Percentiles rank a stretch among this genome's conserved stretches.
These are phyloP conservation scores for Hanseniaspora singularis DNA, from an alignment of 805 yeast species.

Conservation along the genomic window DNA sequence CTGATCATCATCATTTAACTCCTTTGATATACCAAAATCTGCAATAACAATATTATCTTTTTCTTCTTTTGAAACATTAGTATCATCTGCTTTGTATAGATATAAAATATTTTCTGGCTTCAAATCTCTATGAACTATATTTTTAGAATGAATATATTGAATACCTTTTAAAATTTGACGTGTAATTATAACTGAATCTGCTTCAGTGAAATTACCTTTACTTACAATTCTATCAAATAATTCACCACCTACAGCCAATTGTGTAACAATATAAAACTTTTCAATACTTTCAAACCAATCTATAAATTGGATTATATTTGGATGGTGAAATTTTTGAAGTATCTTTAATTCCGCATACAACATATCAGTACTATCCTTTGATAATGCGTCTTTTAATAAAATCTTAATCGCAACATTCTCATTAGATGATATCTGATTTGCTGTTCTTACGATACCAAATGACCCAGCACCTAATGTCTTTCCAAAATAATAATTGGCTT, in stretches of 20 bases:
- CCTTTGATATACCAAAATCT: conserved; percentile 91
- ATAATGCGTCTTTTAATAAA: conserved; percentile 70
- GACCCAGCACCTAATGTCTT: conserved; percentile 88
- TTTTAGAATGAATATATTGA: conserved; percentile 56
- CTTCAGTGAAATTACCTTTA: conserved; percentile 76
- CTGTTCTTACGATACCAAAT: conserved; percentile 83
- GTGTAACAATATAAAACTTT: conserved; percentile 86
- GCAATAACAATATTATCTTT: conserved; percentile 74
- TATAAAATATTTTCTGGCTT: conserved; percentile 89
- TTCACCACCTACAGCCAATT: conserved; percentile 93
- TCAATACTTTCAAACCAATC: conserved; percentile 93
- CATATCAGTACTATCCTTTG: conserved; percentile 45
- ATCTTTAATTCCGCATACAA: conserved; percentile 68
- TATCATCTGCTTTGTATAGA: conserved; percentile 50
- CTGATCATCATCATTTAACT: conserved; percentile 47
- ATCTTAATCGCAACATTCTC: conserved; percentile 86
- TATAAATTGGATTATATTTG: conserved; percentile 75
- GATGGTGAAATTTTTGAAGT: conserved; percentile 58
- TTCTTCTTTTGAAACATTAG: conserved; percentile 46
- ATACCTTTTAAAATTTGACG: conserved; percentile 68
- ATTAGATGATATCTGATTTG: conserved; percentile 37
- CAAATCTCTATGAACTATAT: conserved; percentile 86
- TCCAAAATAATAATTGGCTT: conserved; percentile 62
- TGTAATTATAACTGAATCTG: conserved; percentile 68
- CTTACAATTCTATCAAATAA: conserved; percentile 74